These are phyloP conservation scores for Balakata baccata DNA, from an alignment of 345 rosid species.

Conservation along the genomic window DNA sequence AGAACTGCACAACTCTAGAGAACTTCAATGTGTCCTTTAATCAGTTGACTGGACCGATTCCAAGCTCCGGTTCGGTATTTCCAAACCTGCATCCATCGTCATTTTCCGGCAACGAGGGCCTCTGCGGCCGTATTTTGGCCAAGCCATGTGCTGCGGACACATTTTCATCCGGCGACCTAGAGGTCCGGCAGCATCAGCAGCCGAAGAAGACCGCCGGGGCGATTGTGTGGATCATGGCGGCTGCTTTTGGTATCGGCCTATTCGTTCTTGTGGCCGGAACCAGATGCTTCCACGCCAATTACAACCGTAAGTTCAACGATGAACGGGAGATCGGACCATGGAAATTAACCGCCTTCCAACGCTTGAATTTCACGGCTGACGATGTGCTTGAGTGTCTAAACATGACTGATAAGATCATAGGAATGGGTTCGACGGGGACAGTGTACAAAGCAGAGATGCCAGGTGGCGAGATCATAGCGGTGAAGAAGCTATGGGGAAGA, in stretches of 20 bases:
- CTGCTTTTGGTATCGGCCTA: constrained; percentile 73
- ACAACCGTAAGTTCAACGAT: constrained; percentile 36
- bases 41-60: constrained; percentile 68
- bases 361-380: constrained; percentile 83
- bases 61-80: constrained; percentile 60
- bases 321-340: constrained; percentile 70
- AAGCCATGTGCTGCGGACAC: constrained; percentile 54
- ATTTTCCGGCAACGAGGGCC: constrained; percentile 67
- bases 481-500: constrained; percentile 91
- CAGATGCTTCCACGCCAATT: constrained; percentile 61
- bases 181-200: constrained; percentile 35
- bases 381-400: constrained; percentile 77
- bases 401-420: constrained; percentile 67
- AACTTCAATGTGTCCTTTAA: constrained; percentile 82
- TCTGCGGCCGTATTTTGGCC: constrained; percentile 59
- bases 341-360: constrained; percentile 88
- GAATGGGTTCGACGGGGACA: constrained; percentile 95
- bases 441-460: constrained; percentile 96
- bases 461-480: constrained; percentile 89
- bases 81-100: constrained; percentile 70
- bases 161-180: constrained; percentile 29
- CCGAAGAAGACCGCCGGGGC: constrained; percentile 73
- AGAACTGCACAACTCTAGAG: constrained; percentile 68
- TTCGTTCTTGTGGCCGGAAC: constrained; percentile 73
- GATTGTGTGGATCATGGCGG: constrained; percentile 86